Percentiles rank a stretch among this genome's conserved stretches.
Evolutionary conservation across 495 filamentous ascomycete genomes (phyloP).

Genomic region (Chaetomium cochliodes): DNA sequence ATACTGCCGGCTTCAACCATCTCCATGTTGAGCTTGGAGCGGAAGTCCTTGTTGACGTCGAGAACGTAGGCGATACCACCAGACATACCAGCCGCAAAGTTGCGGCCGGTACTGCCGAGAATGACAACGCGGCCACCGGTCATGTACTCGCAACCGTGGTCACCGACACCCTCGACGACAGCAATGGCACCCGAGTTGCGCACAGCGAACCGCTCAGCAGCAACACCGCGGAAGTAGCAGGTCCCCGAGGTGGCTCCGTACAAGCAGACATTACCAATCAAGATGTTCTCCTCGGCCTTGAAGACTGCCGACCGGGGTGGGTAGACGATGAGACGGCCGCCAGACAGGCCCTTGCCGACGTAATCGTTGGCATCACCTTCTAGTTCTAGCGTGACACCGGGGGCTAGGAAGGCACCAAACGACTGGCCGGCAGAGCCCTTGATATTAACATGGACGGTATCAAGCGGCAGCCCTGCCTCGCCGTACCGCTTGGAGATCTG

Average conservation of each 20-base stretch:
- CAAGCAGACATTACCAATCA: slow-evolving; percentile 95
- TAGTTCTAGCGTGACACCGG: slow-evolving; percentile 92
- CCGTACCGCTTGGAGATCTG: slow-evolving; percentile 93
- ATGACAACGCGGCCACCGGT: slow-evolving; percentile 92
- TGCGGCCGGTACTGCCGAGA: slow-evolving; percentile 91
- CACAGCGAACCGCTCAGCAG: slow-evolving; percentile 96
- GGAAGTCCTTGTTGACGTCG: slow-evolving; percentile 88
- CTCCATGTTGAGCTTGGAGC: slow-evolving; percentile 93
- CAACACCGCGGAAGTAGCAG: slow-evolving; percentile 97
- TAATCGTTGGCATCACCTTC: slow-evolving; percentile 99
- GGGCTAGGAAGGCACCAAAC: slow-evolving; percentile 93
- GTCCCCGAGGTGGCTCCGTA: slow-evolving; percentile 94
- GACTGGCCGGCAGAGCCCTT: slow-evolving; percentile 98
- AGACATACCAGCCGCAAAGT: slow-evolving; percentile 99
- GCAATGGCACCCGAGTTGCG: slow-evolving; percentile 97
- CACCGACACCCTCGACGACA: slow-evolving; percentile 95
- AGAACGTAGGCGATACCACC: slow-evolving; percentile 97
- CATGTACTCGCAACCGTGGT: slow-evolving; percentile 99
- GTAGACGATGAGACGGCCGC: slow-evolving; percentile 94
- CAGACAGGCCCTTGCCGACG: slow-evolving; percentile 95
- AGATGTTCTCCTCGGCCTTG: slow-evolving; percentile 97
- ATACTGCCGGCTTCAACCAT: slow-evolving; percentile 94
- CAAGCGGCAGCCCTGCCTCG: slow-evolving; percentile 84
- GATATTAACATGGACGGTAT: slow-evolving; percentile 96
- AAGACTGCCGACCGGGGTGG: slow-evolving; percentile 89